phyloP scores from a whole-genome alignment of 768 basidiomycete species.

The Sistotremastrum suecicum region DNA sequence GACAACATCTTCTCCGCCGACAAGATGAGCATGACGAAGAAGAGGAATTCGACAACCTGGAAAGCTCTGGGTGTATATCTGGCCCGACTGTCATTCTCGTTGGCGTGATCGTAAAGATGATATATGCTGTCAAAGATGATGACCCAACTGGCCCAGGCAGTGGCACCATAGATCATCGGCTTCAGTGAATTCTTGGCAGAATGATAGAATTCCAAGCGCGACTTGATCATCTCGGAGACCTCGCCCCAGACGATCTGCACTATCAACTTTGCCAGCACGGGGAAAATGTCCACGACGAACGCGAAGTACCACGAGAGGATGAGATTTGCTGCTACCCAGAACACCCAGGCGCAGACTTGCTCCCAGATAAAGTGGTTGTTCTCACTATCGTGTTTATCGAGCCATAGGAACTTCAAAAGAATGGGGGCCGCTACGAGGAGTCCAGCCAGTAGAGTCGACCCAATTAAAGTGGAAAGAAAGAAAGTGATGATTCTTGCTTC shows the following conservation, averaged over 20 bases:
- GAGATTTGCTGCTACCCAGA: slow-evolving; percentile 70
- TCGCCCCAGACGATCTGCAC: slow-evolving; percentile 61
- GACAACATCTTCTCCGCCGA: slow-evolving; percentile 55
- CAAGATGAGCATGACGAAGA: slow-evolving; percentile 56
- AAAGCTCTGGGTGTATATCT: slow-evolving; percentile 47
- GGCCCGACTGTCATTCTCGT: slow-evolving; percentile 33
- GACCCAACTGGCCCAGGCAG: slow-evolving; percentile 59
- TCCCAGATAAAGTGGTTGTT: slow-evolving; percentile 46
- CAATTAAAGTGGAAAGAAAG: slow-evolving; percentile 60
- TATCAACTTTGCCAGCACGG: slow-evolving; percentile 34
- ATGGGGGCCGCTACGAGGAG: slow-evolving; percentile 48
- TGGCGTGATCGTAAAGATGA: slow-evolving; percentile 30
- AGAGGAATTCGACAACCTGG: slow-evolving; percentile 56
- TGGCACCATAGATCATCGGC: slow-evolving; percentile 58
- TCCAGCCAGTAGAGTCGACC: slow-evolving; percentile 51
- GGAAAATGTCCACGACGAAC: slow-evolving; percentile 54
- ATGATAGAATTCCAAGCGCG: slow-evolving; percentile 52
- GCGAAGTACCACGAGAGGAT: slow-evolving; percentile 71
- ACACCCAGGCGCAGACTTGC: slow-evolving; percentile 65
- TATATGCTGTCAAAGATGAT: slow-evolving; percentile 62
- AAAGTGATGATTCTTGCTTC: slow-evolving; percentile 27
- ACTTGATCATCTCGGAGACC: slow-evolving; percentile 54
- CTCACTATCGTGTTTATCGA: slow-evolving; percentile 37
- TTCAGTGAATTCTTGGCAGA: slow-evolving; percentile 58
- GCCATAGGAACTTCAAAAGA: slow-evolving; percentile 58